These are phyloP conservation scores for Ensete glaucum DNA, from an alignment of 176 grass and related monocot genomes.

Conservation along the genomic window DNA sequence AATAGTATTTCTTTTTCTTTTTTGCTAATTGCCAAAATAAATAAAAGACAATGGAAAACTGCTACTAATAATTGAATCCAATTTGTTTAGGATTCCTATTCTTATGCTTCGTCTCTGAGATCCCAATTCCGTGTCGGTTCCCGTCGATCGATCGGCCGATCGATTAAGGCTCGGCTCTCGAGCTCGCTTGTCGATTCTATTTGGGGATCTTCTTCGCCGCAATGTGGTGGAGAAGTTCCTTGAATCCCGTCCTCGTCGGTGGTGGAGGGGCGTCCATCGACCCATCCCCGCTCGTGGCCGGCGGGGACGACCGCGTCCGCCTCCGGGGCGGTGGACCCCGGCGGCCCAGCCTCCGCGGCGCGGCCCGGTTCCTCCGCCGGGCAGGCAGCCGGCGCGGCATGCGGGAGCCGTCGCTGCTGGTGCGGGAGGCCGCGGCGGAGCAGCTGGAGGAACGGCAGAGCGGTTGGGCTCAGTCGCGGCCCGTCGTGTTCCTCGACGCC, in stretches of 20 bases:
- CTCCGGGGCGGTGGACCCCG: not conserved
- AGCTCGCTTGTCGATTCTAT: not conserved
- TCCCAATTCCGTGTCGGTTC: not conserved
- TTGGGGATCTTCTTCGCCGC: not conserved
- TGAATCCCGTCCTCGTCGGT: not conserved
- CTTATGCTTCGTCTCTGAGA: not conserved
- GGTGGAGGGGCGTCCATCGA: not conserved
- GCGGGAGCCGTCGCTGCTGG: conserved; percentile 9
- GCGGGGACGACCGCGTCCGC: not conserved
- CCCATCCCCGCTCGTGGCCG: not conserved
- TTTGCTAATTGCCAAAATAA: no score
- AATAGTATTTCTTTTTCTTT: no score
- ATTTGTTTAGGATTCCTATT: no score
- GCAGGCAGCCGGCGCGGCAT: conserved; percentile 7
- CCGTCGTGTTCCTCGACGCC: conserved; percentile 33
- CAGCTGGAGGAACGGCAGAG: conserved; percentile 30
- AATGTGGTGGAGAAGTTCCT: conserved; percentile 7
- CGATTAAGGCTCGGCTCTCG: not conserved
- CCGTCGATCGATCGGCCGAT: no score
- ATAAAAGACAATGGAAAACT: no score
- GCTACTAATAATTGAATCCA: no score
- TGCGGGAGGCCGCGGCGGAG: conserved; percentile 22
- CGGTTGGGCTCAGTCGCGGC: conserved; percentile 19
- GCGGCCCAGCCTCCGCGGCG: not conserved
- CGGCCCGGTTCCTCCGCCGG: conserved; percentile 8